A percentile compares a stretch with the other conserved stretches of the same genome.
Conservation (phyloP, 2,329 filamentous ascomycete genomes). For the Colletotrichum scovillei region DNA sequence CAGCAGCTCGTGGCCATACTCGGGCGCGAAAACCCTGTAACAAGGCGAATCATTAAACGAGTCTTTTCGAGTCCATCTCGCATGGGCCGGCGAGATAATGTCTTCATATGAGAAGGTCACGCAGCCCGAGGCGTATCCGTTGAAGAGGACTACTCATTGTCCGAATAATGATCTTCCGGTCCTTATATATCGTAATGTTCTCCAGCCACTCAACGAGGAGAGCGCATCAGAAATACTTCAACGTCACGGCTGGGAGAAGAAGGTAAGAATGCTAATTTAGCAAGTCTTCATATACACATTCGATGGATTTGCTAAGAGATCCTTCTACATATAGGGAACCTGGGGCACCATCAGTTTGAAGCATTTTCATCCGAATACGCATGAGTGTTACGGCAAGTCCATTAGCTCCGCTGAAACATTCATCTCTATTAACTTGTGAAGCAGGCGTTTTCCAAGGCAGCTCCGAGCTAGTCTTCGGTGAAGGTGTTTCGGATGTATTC, state of each 20-base stretch:
- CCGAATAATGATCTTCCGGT: conserved; percentile 40
- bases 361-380: conserved; percentile 40
- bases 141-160: conserved; percentile 7
- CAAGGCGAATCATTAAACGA: background rate
- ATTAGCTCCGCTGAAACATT: no score
- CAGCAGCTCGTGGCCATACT: no score
- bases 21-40: no score
- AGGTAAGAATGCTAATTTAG: background rate
- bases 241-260: conserved; percentile 39
- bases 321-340: conserved; percentile 25
- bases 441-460: conserved; percentile 38
- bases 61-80: background rate
- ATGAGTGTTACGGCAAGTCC: conserved; percentile 40
- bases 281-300: no score
- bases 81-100: background rate
- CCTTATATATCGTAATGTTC: conserved; percentile 37
- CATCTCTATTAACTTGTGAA: background rate
- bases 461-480: conserved; percentile 38
- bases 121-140: conserved; percentile 1
- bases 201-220: conserved; percentile 36
- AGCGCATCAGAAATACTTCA: conserved; percentile 34
- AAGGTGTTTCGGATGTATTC: conserved; percentile 30
- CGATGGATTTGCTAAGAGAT: background rate
- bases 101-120: background rate
- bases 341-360: conserved; percentile 40